Evolutionary conservation across 768 basidiomycete genomes (phyloP).

Genomic region (Daedaleopsis nitida): DNA sequence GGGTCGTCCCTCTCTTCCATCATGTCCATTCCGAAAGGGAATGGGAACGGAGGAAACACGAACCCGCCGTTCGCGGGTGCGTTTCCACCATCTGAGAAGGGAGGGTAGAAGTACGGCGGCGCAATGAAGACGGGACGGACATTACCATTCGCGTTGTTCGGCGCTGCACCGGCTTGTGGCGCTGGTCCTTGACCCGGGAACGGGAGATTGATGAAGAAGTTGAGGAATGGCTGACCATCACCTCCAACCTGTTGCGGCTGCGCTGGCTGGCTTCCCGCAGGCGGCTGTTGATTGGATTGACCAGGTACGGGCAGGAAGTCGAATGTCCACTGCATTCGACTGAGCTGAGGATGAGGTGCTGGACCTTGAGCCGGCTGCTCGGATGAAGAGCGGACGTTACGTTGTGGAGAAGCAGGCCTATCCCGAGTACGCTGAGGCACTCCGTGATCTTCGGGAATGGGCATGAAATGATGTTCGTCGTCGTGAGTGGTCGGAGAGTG

Average conservation of each 20-base stretch:
- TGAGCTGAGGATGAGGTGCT: constrained; percentile 6
- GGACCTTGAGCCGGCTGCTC: background rate
- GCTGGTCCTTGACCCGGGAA: constrained; percentile 10
- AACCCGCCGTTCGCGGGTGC: constrained; percentile 19
- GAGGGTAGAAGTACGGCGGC: constrained; percentile 8
- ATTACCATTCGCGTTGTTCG: constrained; percentile 18
- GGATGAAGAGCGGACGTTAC: background rate
- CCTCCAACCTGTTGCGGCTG: too few relatives aligned
- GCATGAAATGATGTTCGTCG: constrained; percentile 24
- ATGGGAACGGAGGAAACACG: constrained; percentile 27
- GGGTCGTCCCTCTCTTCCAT: constrained; percentile 57
- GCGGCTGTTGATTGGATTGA: background rate
- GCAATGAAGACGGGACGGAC: background rate
- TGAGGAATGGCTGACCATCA: constrained; percentile 9
- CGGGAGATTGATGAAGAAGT: constrained; percentile 39
- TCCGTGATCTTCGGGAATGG: constrained; percentile 15
- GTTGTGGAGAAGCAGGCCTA: background rate
- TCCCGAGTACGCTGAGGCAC: constrained; percentile 1
- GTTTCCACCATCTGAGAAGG: constrained; percentile 12
- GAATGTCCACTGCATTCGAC: constrained; percentile 17
- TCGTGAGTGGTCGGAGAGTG: constrained; percentile 31
- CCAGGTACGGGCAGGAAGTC: constrained; percentile 13
- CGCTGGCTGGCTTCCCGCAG: background rate
- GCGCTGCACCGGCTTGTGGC: constrained; percentile 19
- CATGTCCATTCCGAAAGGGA: constrained; percentile 25